These are phyloP conservation scores for Ploettnerulaceae sp. DNA, from an alignment of 2,329 filamentous ascomycete genomes.

Conservation along the genomic window DNA sequence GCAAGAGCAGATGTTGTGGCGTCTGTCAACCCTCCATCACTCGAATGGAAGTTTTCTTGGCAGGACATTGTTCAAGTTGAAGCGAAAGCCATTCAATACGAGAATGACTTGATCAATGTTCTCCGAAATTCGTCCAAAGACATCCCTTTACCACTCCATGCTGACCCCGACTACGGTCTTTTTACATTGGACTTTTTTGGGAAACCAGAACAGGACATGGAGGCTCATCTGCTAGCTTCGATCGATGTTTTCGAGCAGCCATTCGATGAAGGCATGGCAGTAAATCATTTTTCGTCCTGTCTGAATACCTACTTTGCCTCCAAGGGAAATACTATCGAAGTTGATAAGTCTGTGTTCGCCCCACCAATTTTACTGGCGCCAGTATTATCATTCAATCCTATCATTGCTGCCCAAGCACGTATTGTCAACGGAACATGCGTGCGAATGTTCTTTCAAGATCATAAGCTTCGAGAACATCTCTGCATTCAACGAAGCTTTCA, in stretches of 20 bases:
- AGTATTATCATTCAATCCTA: conserved; percentile 68
- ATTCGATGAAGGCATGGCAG: conserved; percentile 23
- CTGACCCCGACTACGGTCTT: neutral
- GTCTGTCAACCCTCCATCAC: conserved; percentile 47
- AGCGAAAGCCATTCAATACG: conserved; percentile 50
- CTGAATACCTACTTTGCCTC: conserved; percentile 25
- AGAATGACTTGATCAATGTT: conserved; percentile 38
- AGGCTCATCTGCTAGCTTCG: conserved; percentile 45
- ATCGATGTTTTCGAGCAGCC: conserved; percentile 44
- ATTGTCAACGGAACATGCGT: conserved; percentile 75
- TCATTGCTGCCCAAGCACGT: conserved; percentile 68
- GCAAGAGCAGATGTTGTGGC: conserved; percentile 46
- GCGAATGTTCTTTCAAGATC: conserved; percentile 68
- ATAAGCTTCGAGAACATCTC: conserved; percentile 68
- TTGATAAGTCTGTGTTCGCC: conserved; percentile 25
- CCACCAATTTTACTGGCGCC: conserved; percentile 47
- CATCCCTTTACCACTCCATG: neutral
- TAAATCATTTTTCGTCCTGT: conserved; percentile 24
- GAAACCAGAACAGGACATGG: conserved; percentile 42
- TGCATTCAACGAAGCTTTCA: conserved; percentile 74
- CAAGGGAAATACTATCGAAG: neutral
- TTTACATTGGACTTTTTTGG: conserved; percentile 43
- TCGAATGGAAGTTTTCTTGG: conserved; percentile 72
- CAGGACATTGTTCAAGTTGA: conserved; percentile 61
- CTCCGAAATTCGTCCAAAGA: conserved; percentile 28